phyloP scores from a whole-genome alignment of 2,329 filamentous ascomycete genomes.

The Corniculantispora saksenae region DNA sequence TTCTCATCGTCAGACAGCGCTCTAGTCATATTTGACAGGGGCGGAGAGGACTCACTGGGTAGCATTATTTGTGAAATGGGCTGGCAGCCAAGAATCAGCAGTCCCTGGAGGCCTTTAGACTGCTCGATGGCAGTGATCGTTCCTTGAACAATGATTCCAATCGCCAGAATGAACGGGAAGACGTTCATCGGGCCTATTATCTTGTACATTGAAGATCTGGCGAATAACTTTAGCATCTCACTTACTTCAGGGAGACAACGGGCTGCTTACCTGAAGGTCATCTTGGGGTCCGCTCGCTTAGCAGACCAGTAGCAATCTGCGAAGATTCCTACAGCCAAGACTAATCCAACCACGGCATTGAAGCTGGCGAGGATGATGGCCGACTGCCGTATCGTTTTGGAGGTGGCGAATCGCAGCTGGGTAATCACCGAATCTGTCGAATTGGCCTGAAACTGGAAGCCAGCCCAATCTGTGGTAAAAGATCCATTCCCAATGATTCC shows the following conservation, averaged over 20 bases:
- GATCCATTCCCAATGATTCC: conserved; percentile 12
- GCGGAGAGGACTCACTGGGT: conserved; percentile 48
- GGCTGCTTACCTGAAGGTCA: conserved; percentile 43
- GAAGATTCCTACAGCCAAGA: conserved; percentile 57
- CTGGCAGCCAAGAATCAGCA: conserved; percentile 55
- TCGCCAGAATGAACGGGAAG: conserved; percentile 57
- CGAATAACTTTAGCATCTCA: not conserved
- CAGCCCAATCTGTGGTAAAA: conserved; percentile 21
- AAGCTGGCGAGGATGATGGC: conserved; percentile 62
- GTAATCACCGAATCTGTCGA: conserved; percentile 50
- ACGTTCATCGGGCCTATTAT: conserved; percentile 50
- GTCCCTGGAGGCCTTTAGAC: conserved; percentile 52
- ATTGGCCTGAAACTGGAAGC: conserved; percentile 40
- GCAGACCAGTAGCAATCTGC: conserved; percentile 54
- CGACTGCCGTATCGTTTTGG: conserved; percentile 61
- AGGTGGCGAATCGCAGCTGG: conserved; percentile 52
- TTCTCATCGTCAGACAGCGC: conserved; percentile 29
- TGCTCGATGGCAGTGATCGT: conserved; percentile 59
- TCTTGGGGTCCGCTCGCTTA: conserved; percentile 42
- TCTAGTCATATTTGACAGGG: not conserved
- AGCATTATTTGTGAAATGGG: conserved; percentile 59
- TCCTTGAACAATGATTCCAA: conserved; percentile 60
- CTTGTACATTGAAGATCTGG: conserved; percentile 40
- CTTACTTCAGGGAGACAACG: not conserved
- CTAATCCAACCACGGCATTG: conserved; percentile 60